Percentiles rank a stretch among this genome's conserved stretches.
phyloP scores from a whole-genome alignment of 345 rosid genomes.

The Sisymbrium irio region DNA sequence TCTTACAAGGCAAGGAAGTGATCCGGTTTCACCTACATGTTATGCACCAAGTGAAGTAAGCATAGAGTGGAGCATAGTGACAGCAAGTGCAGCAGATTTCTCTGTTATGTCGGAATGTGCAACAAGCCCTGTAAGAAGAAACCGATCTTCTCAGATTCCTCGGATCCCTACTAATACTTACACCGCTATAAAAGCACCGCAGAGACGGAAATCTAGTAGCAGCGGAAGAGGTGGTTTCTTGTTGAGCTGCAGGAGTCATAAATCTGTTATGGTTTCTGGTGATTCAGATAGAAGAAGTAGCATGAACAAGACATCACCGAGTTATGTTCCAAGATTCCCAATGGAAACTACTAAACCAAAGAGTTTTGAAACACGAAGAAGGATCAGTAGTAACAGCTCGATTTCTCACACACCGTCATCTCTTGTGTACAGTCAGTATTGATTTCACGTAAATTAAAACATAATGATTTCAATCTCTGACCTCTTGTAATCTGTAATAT shows the following conservation, averaged over 20 bases:
- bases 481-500: not conserved
- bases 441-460: not conserved
- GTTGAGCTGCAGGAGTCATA: slow-evolving; percentile 71
- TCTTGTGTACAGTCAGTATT: slow-evolving; percentile 42
- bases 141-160: slow-evolving; percentile 26
- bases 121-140: slow-evolving; percentile 40
- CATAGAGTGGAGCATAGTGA: slow-evolving; percentile 87
- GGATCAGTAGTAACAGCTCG: slow-evolving; percentile 35
- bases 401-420: slow-evolving; percentile 38
- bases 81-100: slow-evolving; percentile 80
- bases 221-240: slow-evolving; percentile 31
- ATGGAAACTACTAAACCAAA: slow-evolving; percentile 43
- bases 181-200: not conserved
- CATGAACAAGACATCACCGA: slow-evolving; percentile 23
- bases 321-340: slow-evolving; percentile 40
- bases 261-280: slow-evolving; percentile 44
- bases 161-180: slow-evolving; percentile 5
- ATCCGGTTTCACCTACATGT: slow-evolving; percentile 56
- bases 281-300: slow-evolving; percentile 21
- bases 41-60: slow-evolving; percentile 91
- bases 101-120: slow-evolving; percentile 65
- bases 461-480: not conserved
- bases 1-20: slow-evolving; percentile 57
- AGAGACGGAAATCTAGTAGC: slow-evolving; percentile 22
- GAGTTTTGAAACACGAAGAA: slow-evolving; percentile 38